Evolutionary conservation across 345 rosid genomes (phyloP), one percentile per base, ranked within the genome.

Genomic region (Theobroma cacao): DNA sequence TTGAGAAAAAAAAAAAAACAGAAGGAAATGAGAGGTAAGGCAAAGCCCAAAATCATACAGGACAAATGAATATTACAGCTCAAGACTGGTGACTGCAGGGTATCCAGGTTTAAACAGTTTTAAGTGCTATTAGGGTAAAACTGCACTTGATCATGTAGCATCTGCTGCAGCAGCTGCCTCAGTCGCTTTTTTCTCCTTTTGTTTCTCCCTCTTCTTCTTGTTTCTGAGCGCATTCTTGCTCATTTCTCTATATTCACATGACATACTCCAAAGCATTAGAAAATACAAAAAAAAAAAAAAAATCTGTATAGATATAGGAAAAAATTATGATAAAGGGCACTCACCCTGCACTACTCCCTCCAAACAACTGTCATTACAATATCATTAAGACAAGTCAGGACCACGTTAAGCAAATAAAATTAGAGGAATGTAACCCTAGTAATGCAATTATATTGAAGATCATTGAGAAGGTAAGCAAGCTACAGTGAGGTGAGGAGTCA

Each of bases 161-260:
- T 31, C 30, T 13, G 72, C 28, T 9, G 81, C 56, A 26, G 47
- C 75, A 20, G 76, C 85, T 4, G 82, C 85, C 74, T 86, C 91
- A 0, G 92, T 82, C 3, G 93, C 92, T 80, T 90, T 93, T 83
- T 95, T 95, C 88, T 89, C 93, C 81, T 81, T 89, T 40, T 86
- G 92, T 80, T 92, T 95, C 81, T 93, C 98, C 76, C 98, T 86
- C 81, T 91, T 94, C 84, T 93, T 93, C 90, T 93, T 95, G 95
- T 93, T 95, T 79, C 52, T 92, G 47, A 91, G 87, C 13, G 98
- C 98, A 78, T 83, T 93, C 84, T 95, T 95, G 91, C 98, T 93
- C 93, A 90, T 80, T 86, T 90, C 91, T 68, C 98, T 92, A 56
- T 40, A 68, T 58, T 10, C 26, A 52, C 13, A 38, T 43, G 26